phyloP scores from a whole-genome alignment of 73 alveolate genomes.

The Symbiodinium pilosum region DNA sequence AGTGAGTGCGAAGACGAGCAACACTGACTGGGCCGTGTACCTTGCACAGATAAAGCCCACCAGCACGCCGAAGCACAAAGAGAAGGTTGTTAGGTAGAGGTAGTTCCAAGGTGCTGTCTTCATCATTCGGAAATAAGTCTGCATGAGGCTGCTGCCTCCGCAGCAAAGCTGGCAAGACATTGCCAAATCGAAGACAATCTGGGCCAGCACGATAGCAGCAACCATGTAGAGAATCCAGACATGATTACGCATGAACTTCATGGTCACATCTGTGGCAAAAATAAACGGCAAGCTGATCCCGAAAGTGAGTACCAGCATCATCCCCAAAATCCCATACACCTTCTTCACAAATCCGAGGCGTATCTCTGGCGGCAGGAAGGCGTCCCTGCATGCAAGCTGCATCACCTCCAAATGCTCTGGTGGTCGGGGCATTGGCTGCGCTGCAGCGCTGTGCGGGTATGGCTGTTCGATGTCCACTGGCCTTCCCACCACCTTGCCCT shows the following conservation, averaged over 20 bases:
- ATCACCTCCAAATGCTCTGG: slow-evolving; percentile 24
- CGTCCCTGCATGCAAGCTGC: slow-evolving; percentile 52
- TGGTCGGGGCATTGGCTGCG: not conserved
- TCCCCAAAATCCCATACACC: slow-evolving; percentile 15
- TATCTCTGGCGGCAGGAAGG: slow-evolving; percentile 41
- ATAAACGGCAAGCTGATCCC: not conserved
- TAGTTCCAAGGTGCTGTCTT: slow-evolving; percentile 80
- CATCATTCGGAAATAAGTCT: slow-evolving; percentile 15
- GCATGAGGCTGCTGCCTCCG: not conserved
- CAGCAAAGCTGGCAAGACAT: not conserved
- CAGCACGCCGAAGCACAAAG: slow-evolving; percentile 46
- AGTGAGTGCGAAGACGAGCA: slow-evolving; percentile 52
- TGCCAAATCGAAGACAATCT: not conserved
- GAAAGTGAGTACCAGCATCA: slow-evolving; percentile 10
- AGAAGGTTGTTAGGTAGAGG: slow-evolving; percentile 35
- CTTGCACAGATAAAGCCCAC: slow-evolving; percentile 61
- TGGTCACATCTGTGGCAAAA: not conserved
- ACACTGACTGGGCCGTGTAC: slow-evolving; percentile 67
- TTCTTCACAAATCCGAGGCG: slow-evolving; percentile 71
- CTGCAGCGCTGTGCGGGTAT: not conserved
- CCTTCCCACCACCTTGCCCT: slow-evolving; percentile 8
- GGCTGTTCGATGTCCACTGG: slow-evolving; percentile 21
- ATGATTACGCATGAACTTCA: not conserved
- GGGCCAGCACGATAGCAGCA: not conserved
- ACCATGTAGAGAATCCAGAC: slow-evolving; percentile 6